Conservation (phyloP, 139 green algal species). For the Closterium sp. region DNA sequence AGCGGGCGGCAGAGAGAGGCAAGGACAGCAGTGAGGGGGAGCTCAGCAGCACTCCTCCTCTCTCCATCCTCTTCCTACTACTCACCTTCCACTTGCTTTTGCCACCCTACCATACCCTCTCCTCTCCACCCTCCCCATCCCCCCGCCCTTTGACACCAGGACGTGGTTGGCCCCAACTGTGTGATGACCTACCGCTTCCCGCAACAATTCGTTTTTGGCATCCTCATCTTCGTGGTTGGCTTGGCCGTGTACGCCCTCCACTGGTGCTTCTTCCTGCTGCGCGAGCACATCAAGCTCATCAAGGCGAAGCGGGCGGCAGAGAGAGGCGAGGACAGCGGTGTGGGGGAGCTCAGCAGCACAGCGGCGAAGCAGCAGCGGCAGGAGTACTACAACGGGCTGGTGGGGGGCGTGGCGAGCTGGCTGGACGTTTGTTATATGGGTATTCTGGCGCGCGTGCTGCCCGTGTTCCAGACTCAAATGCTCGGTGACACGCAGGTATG, state of each 20-base stretch:
- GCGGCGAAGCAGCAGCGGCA: neutral
- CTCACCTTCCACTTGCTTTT: too few species aligned
- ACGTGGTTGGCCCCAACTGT: constrained; percentile 3
- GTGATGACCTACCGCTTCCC: neutral
- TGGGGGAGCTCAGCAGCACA: neutral
- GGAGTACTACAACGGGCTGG: neutral
- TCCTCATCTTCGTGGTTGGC: neutral
- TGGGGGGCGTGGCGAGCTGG: neutral
- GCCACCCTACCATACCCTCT: neutral
- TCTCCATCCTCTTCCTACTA: too few species aligned
- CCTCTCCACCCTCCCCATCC: neutral
- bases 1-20: neutral
- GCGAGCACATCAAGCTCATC: neutral
- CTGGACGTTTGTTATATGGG: constrained; percentile 6
- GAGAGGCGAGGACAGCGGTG: neutral
- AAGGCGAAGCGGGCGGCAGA: neutral
- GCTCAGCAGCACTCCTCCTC: neutral
- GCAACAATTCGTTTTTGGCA: neutral
- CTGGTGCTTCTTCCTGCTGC: neutral
- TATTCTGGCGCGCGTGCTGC: neutral
- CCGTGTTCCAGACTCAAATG: neutral
- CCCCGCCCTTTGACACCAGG: neutral
- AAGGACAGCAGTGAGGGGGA: neutral
- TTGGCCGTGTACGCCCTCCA: neutral
- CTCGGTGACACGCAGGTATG: neutral